A percentile compares a stretch with the other conserved stretches of the same genome.
Evolutionary conservation across 768 basidiomycete species (phyloP).

Genomic region (Suillus tomentosus): DNA sequence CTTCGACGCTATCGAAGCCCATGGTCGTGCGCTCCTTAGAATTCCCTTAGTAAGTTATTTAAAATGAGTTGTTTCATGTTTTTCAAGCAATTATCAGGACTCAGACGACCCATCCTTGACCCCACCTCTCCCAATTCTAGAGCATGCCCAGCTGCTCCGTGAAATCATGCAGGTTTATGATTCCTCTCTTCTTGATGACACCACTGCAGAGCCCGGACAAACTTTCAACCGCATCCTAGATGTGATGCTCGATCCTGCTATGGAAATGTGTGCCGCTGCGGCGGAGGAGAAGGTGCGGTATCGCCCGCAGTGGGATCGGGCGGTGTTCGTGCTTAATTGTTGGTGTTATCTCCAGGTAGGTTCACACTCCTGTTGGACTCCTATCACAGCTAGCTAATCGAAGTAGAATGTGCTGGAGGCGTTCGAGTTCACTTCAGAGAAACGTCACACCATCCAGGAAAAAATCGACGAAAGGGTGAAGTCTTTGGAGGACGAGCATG

Average conservation of each 20-base stretch:
- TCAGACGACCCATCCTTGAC: conserved; percentile 67
- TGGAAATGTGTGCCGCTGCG: conserved; percentile 71
- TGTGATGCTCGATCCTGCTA: conserved; percentile 80
- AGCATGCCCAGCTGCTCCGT: conserved; percentile 80
- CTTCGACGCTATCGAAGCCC: conserved; percentile 83
- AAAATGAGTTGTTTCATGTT: neutral
- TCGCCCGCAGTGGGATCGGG: conserved; percentile 73
- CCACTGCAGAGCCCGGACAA: conserved; percentile 18
- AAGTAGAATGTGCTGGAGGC: conserved; percentile 63
- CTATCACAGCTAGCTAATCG: conserved; percentile 9
- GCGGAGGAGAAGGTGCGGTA: conserved; percentile 63
- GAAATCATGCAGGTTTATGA: conserved; percentile 91
- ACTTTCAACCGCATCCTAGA: conserved; percentile 76
- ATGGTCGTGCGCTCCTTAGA: conserved; percentile 66
- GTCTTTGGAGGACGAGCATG: conserved; percentile 80
- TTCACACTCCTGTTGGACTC: conserved; percentile 5
- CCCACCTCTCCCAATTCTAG: conserved; percentile 78
- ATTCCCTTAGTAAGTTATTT: conserved; percentile 50
- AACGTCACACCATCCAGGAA: conserved; percentile 57
- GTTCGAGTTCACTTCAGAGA: conserved; percentile 66
- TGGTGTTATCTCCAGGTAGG: conserved; percentile 78
- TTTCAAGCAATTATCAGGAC: conserved; percentile 42
- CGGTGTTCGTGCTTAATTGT: conserved; percentile 86
- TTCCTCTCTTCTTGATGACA: conserved; percentile 71
- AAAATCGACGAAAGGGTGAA: conserved; percentile 64